These are phyloP conservation scores for Logfia minima DNA, from an alignment of 129 eudicot species.

Conservation along the genomic window DNA sequence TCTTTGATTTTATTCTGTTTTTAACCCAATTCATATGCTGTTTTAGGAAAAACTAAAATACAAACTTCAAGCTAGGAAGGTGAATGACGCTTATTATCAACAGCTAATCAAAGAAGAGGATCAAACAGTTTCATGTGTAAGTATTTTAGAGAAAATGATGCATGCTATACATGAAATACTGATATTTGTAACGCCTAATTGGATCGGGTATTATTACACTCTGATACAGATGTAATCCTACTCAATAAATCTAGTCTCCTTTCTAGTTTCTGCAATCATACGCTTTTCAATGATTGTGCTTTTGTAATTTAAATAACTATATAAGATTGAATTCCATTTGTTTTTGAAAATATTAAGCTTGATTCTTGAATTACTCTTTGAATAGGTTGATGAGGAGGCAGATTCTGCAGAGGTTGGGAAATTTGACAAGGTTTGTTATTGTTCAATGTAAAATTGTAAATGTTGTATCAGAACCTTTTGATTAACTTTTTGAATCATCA, in stretches of 20 bases:
- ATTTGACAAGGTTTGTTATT: constrained; percentile 45
- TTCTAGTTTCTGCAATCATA: not conserved
- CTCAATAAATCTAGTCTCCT: not conserved
- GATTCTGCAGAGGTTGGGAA: constrained; percentile 64
- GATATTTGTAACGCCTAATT: not conserved
- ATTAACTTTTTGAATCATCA: not conserved
- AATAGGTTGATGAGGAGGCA: constrained; percentile 63
- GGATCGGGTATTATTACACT: not conserved
- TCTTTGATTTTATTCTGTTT: not conserved
- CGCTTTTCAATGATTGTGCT: not conserved
- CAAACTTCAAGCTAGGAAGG: constrained; percentile 41
- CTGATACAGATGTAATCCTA: not conserved
- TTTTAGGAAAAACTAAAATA: constrained; percentile 53
- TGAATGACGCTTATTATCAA: constrained; percentile 41
- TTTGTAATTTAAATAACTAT: not conserved
- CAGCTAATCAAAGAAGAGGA: constrained; percentile 47
- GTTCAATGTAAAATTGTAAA: not conserved
- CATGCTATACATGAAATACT: not conserved
- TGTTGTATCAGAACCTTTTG: not conserved
- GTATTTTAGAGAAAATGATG: constrained; percentile 9
- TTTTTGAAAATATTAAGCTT: not conserved
- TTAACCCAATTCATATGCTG: not conserved
- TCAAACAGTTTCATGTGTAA: constrained; percentile 23
- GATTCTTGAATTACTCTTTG: constrained; percentile 18
- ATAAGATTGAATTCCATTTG: not conserved